A percentile compares a stretch with the other conserved stretches of the same genome.
These are phyloP conservation scores for Magnolia kwangsiensis DNA, from an alignment of 164 flowering plant species.

Conservation along the genomic window DNA sequence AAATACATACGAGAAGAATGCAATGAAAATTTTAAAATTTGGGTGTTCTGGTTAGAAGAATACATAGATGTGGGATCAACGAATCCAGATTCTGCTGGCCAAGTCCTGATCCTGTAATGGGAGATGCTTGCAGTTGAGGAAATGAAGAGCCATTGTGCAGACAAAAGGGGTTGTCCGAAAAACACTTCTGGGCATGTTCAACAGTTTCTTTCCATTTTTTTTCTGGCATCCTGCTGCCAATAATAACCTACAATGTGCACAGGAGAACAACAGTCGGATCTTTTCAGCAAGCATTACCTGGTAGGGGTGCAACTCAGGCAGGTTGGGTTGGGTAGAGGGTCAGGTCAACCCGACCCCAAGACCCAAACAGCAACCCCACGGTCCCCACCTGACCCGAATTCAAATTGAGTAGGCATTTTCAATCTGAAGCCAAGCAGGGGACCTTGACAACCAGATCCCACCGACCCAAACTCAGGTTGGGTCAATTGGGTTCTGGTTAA, in stretches of 20 bases:
- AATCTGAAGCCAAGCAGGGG: no score
- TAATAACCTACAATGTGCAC: not conserved
- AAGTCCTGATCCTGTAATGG: not conserved
- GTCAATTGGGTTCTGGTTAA: no score
- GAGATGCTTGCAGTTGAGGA: not conserved
- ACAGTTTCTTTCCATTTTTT: not conserved
- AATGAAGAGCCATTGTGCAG: not conserved
- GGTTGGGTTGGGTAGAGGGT: no score
- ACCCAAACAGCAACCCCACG: no score
- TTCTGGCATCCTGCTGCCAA: not conserved
- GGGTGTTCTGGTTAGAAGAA: not conserved
- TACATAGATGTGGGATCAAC: not conserved
- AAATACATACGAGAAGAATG: no score
- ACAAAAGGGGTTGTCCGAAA: not conserved
- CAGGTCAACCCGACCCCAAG: no score
- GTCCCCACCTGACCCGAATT: no score
- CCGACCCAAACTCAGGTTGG: no score
- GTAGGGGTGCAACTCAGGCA: no score
- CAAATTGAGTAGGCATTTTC: no score
- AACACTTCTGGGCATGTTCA: not conserved
- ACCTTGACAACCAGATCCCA: no score
- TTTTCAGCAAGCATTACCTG: not conserved
- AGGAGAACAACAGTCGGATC: not conserved
- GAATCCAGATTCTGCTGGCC: not conserved
- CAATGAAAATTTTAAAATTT: not conserved